phyloP scores from a whole-genome alignment of 2,329 filamentous ascomycete genomes.

The Sordariomycetes sp. region DNA sequence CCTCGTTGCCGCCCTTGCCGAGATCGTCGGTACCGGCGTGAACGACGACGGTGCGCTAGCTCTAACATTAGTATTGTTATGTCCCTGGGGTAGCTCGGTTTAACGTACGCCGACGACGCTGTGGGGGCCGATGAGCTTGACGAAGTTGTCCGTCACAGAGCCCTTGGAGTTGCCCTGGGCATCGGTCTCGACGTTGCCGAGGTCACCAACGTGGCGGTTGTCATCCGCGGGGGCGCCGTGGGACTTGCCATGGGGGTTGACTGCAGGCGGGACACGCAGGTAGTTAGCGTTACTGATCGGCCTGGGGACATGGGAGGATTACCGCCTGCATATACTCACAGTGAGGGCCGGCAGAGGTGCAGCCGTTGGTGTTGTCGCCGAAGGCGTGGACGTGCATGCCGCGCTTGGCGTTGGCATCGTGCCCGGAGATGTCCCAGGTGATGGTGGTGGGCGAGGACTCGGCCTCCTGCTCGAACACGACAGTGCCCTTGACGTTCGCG shows the following conservation, averaged over 20 bases:
- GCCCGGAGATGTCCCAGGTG: conserved; percentile 83
- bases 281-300: not conserved
- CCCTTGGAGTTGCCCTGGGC: conserved; percentile 84
- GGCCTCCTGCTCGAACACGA: conserved; percentile 86
- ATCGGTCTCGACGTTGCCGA: conserved; percentile 96
- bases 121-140: conserved; percentile 95
- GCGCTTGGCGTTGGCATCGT: conserved; percentile 92
- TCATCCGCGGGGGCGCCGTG: conserved; percentile 81
- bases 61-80: conserved; percentile 11
- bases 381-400: conserved; percentile 99
- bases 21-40: conserved; percentile 96
- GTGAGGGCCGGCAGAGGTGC: conserved; percentile 95
- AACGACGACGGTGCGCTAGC: conserved; percentile 82
- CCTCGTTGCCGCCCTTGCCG: conserved; percentile 81
- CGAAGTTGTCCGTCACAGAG: conserved; percentile 63
- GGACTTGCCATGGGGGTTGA: conserved; percentile 90
- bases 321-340: conserved; percentile 47
- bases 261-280: conserved; percentile 29
- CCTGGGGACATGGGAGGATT: not conserved
- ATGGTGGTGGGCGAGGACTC: conserved; percentile 78
- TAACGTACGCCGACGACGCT: conserved; percentile 78
- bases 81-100: conserved; percentile 4
- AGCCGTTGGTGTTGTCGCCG: conserved; percentile 99
- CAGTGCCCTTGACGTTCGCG: conserved; percentile 86
- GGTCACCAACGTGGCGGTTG: conserved; percentile 88